These are phyloP conservation scores for Cutaneotrichosporon arboriforme DNA, from an alignment of 1,284 basidiomycete genomes.

Conservation along the genomic window DNA sequence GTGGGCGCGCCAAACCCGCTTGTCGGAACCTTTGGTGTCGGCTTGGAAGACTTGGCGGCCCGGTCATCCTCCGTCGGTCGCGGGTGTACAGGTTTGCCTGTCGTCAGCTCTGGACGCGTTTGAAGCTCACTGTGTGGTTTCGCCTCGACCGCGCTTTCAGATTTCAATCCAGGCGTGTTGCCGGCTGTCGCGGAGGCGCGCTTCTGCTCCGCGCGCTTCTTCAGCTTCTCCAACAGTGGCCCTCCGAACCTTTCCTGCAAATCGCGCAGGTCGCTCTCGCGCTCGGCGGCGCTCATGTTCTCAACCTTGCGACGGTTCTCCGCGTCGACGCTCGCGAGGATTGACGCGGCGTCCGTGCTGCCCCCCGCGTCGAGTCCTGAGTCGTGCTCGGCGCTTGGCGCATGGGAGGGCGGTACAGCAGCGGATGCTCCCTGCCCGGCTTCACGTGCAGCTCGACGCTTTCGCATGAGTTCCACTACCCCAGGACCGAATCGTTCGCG, in stretches of 20 bases:
- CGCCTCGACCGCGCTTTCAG: background rate
- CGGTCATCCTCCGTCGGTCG: background rate
- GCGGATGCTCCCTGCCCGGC: background rate
- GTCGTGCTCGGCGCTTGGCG: no score
- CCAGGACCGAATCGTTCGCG: constrained; percentile 61
- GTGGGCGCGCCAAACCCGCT: constrained; percentile 27
- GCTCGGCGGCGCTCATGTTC: constrained; percentile 58
- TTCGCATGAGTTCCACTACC: constrained; percentile 55
- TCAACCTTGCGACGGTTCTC: constrained; percentile 51
- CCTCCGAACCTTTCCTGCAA: constrained; percentile 64
- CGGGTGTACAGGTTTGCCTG: background rate
- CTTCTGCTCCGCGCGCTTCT: constrained; percentile 48
- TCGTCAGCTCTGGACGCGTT: background rate
- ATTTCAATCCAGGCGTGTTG: background rate
- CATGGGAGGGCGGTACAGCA: no score
- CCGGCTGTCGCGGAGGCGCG: background rate
- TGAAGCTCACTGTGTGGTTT: background rate
- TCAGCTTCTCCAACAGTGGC: constrained; percentile 58
- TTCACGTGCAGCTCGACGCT: constrained; percentile 38
- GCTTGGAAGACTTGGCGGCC: background rate
- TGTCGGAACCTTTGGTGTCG: constrained; percentile 7
- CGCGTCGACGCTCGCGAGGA: constrained; percentile 16
- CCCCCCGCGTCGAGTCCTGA: no score
- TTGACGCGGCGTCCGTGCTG: background rate
- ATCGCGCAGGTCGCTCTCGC: constrained; percentile 57